Evolutionary conservation across 306 rosid genomes (phyloP), one percentile per base, ranked within the genome.

Genomic region (Quercus cerris): DNA sequence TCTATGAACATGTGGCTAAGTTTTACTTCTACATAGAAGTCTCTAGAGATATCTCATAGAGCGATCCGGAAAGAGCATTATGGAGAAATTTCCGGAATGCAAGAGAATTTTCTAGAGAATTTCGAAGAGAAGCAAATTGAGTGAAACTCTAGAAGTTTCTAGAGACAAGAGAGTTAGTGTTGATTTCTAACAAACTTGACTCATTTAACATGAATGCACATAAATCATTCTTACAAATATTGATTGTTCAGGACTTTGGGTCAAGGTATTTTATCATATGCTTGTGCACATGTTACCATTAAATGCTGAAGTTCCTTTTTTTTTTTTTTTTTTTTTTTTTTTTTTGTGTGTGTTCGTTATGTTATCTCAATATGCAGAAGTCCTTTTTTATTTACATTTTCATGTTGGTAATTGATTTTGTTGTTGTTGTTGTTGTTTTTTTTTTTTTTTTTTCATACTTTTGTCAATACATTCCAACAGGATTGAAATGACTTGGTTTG

Each of bases 191-290:
- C 27, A 27, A 27, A 27, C 27, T 27, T 0, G 94, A 94, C 82
- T 93, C 99, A 13, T 94, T 94, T 70, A 91, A 94, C 89, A 90
- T 90, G 95, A 94, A 94, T 87, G 97, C 94, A n/a, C 99, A 91
- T 82, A 94, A 94, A 86, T 94, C 97, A 97, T 85, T 77, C 84
- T 94, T 63, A 93, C 97, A 1, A 94, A 94, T 87, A 91, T 94
- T 85, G 97, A 94, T 82, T 94, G 97, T 83, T 94, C 97, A 4
- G 64, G 89, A 7, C 97, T 94, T 83, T 93, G 97, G 99, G 90
- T 94, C 56, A 91, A 94, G 97, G 97, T 93, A 56, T 63, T 23
- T 5, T 61, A 81, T 71, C 5, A 54, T n/a, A 17, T 54, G 27
- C 59, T 66, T 63, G 20, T 73, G 27, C 20, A 17, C 31, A 27